Percentiles rank a stretch among this genome's conserved stretches.
These are phyloP conservation scores for Pleurotus sapidus DNA, from an alignment of 768 basidiomycete species.

Conservation along the genomic window DNA sequence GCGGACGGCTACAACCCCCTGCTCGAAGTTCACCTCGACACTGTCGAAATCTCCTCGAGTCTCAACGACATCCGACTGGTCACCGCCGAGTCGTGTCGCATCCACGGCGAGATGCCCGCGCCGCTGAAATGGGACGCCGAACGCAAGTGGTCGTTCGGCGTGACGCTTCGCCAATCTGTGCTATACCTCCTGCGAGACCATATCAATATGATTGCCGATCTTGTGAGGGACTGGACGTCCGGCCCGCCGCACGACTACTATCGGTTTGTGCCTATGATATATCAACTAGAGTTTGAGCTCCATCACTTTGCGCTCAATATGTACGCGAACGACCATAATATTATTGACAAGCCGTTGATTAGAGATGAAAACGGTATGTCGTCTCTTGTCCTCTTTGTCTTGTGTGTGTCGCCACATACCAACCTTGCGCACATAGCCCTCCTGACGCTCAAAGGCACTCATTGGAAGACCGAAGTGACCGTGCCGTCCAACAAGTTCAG, in stretches of 20 bases:
- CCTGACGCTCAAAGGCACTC: constrained; percentile 59
- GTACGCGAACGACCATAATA: constrained; percentile 95
- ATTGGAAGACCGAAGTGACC: constrained; percentile 44
- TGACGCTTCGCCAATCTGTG: constrained; percentile 68
- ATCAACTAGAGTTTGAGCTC: constrained; percentile 67
- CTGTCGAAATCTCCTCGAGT: constrained; percentile 75
- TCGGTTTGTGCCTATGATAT: constrained; percentile 82
- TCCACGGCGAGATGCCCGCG: constrained; percentile 72
- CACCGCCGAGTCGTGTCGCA: constrained; percentile 70
- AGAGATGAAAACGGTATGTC: constrained; percentile 79
- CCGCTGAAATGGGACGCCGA: constrained; percentile 81
- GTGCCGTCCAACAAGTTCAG: constrained; percentile 74
- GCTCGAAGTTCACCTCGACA: constrained; percentile 81
- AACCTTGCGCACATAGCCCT: constrained; percentile 49
- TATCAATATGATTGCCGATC: constrained; percentile 89
- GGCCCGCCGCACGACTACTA: constrained; percentile 79
- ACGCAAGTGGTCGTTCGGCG: constrained; percentile 76
- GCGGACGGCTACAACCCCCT: constrained; percentile 74
- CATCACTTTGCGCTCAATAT: constrained; percentile 75
- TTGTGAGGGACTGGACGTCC: constrained; percentile 89
- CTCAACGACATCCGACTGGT: constrained; percentile 85
- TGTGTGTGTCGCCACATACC: no score
- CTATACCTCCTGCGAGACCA: constrained; percentile 89
- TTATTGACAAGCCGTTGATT: constrained; percentile 84
- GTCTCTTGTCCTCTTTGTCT: no score